These are phyloP conservation scores for Pseudopyricularia cyperi DNA, from an alignment of 2,329 filamentous ascomycete genomes.

Conservation along the genomic window DNA sequence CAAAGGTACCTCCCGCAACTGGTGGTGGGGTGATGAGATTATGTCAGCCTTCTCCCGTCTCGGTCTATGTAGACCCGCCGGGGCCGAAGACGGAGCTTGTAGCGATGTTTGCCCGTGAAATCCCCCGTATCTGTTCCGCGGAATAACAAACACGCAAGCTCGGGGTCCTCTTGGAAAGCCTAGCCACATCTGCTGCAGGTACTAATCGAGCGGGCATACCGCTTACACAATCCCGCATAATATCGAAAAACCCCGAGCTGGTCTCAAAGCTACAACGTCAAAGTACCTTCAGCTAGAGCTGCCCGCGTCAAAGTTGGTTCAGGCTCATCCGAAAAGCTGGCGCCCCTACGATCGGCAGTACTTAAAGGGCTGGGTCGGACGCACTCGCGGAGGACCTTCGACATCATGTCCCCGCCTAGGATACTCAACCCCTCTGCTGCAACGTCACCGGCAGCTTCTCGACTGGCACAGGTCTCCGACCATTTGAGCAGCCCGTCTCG, in stretches of 20 bases:
- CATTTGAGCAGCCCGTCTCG: constrained; percentile 13
- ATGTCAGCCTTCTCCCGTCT: background rate
- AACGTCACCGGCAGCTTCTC: constrained; percentile 2
- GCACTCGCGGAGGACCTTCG: background rate
- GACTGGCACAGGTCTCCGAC: constrained; percentile 15
- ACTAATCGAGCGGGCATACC: background rate
- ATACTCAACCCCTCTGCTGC: constrained; percentile 1
- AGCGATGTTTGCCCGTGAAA: background rate
- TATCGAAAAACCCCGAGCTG: background rate
- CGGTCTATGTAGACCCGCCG: background rate
- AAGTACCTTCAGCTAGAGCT: background rate
- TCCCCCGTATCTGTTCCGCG: background rate
- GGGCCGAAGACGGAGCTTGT: background rate
- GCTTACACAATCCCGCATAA: background rate
- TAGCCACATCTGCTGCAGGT: background rate
- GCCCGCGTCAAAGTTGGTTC: background rate
- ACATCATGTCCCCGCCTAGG: constrained; percentile 2
- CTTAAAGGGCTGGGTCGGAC: constrained; percentile 1
- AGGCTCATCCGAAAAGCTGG: constrained; percentile 2
- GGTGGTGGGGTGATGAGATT: no score
- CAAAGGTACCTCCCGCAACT: background rate
- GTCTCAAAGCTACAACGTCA: background rate
- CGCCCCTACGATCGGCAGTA: constrained; percentile 1
- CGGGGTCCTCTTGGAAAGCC: background rate
- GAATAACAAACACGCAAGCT: background rate